phyloP scores from a whole-genome alignment of 225 moss, liverwort and hornwort genomes.

The Straminergon stramineum region DNA sequence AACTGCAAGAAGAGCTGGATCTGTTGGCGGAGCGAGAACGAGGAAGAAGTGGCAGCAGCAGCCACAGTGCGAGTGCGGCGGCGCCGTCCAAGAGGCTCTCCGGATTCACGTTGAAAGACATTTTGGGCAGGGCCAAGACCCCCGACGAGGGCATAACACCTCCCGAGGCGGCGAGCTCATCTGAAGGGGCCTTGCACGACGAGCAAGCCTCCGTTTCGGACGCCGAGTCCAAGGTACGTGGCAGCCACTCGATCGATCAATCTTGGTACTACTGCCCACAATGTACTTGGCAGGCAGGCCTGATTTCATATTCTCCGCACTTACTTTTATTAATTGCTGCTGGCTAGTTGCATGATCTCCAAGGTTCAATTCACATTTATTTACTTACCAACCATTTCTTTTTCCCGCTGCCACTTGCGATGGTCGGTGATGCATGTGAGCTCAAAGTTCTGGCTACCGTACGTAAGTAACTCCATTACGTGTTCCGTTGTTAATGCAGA shows the following conservation, averaged over 20 bases:
- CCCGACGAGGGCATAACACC: constrained; percentile 5
- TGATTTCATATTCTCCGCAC: not conserved
- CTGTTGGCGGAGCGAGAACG: constrained; percentile 26
- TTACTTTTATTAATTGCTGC: too few relatives aligned
- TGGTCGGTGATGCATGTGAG: not conserved
- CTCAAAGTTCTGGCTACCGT: not conserved
- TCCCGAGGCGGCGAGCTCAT: constrained; percentile 45
- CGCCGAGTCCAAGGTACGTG: constrained; percentile 53
- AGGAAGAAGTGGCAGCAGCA: constrained; percentile 9
- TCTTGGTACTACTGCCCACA: not conserved
- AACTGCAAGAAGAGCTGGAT: constrained; percentile 54
- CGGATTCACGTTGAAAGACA: constrained; percentile 32
- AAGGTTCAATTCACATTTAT: not conserved
- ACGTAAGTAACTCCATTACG: not conserved
- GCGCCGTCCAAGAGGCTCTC: constrained; percentile 20
- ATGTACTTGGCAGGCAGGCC: not conserved
- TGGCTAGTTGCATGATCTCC: not conserved
- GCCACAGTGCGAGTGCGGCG: not conserved
- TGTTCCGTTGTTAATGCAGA: constrained; percentile 11
- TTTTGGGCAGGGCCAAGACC: constrained; percentile 15
- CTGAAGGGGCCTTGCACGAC: constrained; percentile 47
- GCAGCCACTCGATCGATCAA: not conserved
- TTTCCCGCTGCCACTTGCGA: not conserved
- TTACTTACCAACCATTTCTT: not conserved
- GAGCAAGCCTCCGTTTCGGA: constrained; percentile 65